A percentile compares a stretch with the other conserved stretches of the same genome.
Conservation (phyloP, 208 protist genomes). For the Angomonas deanei region DNA sequence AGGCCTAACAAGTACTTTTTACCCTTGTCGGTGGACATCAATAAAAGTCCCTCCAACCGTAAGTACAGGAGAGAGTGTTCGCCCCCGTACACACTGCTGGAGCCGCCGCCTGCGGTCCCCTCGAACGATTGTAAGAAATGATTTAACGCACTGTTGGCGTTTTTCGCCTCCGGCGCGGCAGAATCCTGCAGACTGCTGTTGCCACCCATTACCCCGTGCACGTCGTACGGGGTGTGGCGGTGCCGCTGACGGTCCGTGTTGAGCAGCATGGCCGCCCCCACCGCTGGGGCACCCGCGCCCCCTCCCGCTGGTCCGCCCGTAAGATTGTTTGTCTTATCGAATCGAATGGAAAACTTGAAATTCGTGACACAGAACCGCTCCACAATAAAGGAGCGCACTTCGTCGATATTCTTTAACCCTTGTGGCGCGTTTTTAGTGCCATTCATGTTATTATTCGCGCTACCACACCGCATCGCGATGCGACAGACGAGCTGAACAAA, state of each 20-base stretch:
- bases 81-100: neutral
- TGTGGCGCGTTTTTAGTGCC: conserved; percentile 17
- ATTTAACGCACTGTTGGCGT: too few relatives aligned
- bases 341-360: conserved; percentile 55
- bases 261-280: too few relatives aligned
- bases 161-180: too few relatives aligned
- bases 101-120: neutral
- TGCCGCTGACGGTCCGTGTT: neutral
- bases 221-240: neutral
- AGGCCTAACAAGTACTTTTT: conserved; percentile 25
- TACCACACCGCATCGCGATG: conserved; percentile 30
- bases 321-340: conserved; percentile 63
- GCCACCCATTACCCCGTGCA: neutral
- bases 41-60: conserved; percentile 70
- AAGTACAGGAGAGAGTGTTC: conserved; percentile 35
- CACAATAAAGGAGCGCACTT: neutral
- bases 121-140: too few relatives aligned
- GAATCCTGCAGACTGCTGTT: too few relatives aligned
- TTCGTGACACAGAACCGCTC: conserved; percentile 30
- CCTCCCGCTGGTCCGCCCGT: too few relatives aligned
- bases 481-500: conserved; percentile 69
- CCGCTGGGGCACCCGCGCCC: too few relatives aligned
- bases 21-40: conserved; percentile 37
- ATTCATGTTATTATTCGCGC: too few relatives aligned
- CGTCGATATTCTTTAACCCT: conserved; percentile 16